Evolutionary conservation across 371 early-diverging fungal species (phyloP), one percentile per base, ranked within the genome.

Genomic region (Circinella umbellata): DNA sequence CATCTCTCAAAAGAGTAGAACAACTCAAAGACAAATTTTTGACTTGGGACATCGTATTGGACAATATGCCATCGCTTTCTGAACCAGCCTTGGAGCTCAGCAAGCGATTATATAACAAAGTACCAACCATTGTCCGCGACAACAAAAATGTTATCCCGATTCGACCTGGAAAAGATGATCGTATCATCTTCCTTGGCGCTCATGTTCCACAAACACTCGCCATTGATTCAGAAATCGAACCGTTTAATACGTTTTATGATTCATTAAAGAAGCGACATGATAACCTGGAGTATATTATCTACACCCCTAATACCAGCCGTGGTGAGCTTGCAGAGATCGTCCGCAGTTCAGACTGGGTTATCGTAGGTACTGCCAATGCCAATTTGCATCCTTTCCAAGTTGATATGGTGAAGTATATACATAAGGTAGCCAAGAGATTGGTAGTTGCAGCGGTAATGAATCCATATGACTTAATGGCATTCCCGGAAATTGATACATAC

Each of bases 311-410:
- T 37, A 69, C 76, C 60, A 55, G 69, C 20, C 67, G 62, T 3
- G 49, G 39, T 3, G 66, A 76, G 17, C 17, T 69, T 55, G 36
- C 71, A 3, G 60, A 67, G 1, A 38, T 64, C 8, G 76, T 85
- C 7, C 34, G 66, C 6, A 49, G 64, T 4, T 80, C 81, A 2
- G 73, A 72, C 20, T 70, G 65, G 63, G 75, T 85, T 10, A 69
- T 85, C 54, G 36, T 85, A 18, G 85, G 81, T 9, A 85, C 85
- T 17, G 85, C 81, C 35, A 85, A 85, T 55, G 85, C 76, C 8
- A 82, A 82, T 38, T 63, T 85, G 1, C 68, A 85, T 51, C 77
- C 77, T 0, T 85, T 81, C 70, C 85, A 85, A 59, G 72, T 71
- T 3, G 36, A 70, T 10, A 67, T 82, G 71, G 85, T 82, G 3